A percentile compares a stretch with the other conserved stretches of the same genome.
Evolutionary conservation across 176 grass and related monocot genomes (phyloP).

Genomic region (Chrysopogon serrulatus): DNA sequence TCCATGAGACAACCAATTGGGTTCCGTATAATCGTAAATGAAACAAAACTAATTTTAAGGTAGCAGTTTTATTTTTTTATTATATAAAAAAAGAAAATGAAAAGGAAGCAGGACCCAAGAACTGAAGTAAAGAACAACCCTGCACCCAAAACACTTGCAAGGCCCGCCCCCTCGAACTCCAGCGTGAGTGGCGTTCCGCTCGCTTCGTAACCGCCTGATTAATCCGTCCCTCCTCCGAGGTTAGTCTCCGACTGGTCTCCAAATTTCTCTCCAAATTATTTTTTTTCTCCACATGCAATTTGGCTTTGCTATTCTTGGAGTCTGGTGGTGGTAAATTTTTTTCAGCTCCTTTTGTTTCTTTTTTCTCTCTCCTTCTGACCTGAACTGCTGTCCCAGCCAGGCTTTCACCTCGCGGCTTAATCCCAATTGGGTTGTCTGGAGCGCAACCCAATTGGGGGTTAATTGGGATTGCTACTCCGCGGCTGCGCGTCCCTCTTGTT

Average conservation of each 20-base stretch:
- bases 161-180: slow-evolving; percentile 8
- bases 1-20: background rate
- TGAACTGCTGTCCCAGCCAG: slow-evolving; percentile 41
- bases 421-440: slow-evolving; percentile 49
- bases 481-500: slow-evolving; percentile 25
- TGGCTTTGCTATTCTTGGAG: slow-evolving; percentile 45
- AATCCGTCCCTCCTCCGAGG: slow-evolving; percentile 35
- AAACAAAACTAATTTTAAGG: background rate
- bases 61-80: background rate
- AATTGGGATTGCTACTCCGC: slow-evolving; percentile 34
- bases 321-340: slow-evolving; percentile 32
- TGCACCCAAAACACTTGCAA: slow-evolving; percentile 23
- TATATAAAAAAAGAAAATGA: background rate
- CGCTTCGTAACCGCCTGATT: slow-evolving; percentile 42
- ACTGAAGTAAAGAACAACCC: slow-evolving; percentile 27
- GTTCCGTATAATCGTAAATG: background rate
- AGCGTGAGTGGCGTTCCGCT: slow-evolving; percentile 1
- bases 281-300: background rate
- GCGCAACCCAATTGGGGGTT: slow-evolving; percentile 47
- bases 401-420: slow-evolving; percentile 42
- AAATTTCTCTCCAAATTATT: slow-evolving; percentile 19
- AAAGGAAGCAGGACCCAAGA: background rate
- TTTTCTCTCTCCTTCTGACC: slow-evolving; percentile 35
- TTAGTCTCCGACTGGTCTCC: slow-evolving; percentile 44
- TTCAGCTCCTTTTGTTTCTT: slow-evolving; percentile 4